Evolutionary conservation across 257 asterid genomes (phyloP), one percentile per base, ranked within the genome.

Genomic region (Salvia splendens): DNA sequence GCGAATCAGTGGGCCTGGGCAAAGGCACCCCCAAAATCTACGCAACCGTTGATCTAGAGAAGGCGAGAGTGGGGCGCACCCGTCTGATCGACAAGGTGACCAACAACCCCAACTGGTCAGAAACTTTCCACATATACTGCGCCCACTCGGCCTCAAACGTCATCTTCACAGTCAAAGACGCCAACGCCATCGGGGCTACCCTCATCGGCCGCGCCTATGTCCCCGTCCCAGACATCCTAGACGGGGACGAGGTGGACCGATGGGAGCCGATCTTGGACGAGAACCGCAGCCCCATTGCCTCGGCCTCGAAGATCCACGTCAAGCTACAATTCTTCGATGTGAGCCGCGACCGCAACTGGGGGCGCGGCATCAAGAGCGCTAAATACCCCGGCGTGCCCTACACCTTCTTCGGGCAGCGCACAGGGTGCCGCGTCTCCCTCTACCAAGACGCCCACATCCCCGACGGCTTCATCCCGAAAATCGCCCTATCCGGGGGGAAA

Each of bases 341-440:
- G 4, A 35, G 69, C 3, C 84, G 91, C 9, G 97, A 87, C 43
- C 83, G 89, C 2, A 86, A 82, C 40, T 91, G 92, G 85, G 92
- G 79, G 33, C 87, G 75, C 38, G 97, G 95, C 30, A 76, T 91
- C 49, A 80, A 85, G 43, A 81, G 83, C 59, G 6, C 74, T 2
- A 83, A 82, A 57, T 85, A 74, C 64, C 97, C 96, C 2, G 97
- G 97, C 5, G 97, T 91, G 41, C 97, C 97, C 5, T 88, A 86
- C 73, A 88, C 97, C 1, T 91, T 88, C 82, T 88, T 47, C 60
- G 40, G 85, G 2, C 97, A 91, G 72, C 75, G 96, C 57, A 81
- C 78, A 40, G 97, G 97, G 3, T 88, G 96, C 35, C 89, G 78
- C 0, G 96, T 91, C 62, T 72, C 89, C 36, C 70, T 91, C 67